Conservation (phyloP, 805 yeast genomes). For the Phaffomyces opuntiae region DNA sequence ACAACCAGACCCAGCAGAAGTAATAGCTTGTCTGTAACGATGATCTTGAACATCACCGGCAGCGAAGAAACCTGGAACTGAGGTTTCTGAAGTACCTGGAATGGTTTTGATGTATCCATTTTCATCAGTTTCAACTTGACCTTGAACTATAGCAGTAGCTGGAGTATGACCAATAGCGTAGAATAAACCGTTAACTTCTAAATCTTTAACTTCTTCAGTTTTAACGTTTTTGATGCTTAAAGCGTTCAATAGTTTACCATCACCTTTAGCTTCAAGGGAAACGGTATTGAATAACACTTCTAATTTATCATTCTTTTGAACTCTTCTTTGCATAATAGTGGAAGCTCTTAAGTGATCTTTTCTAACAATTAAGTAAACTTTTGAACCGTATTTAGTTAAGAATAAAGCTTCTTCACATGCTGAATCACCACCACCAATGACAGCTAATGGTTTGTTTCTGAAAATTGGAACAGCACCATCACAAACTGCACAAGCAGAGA, state of each 20-base stretch:
- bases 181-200: constrained; percentile 85
- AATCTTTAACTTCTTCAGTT: constrained; percentile 60
- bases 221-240: constrained; percentile 64
- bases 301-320: constrained; percentile 72
- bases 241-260: constrained; percentile 71
- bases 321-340: constrained; percentile 94
- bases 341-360: constrained; percentile 94
- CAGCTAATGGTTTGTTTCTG: constrained; percentile 96
- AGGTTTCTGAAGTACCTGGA: constrained; percentile 85
- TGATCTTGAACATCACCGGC: constrained; percentile 99
- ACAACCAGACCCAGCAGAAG: constrained; percentile 99
- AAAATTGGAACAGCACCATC: constrained; percentile 99
- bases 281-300: constrained; percentile 86
- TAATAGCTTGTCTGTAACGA: constrained; percentile 95
- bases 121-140: constrained; percentile 74
- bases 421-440: constrained; percentile 98
- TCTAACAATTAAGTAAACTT: constrained; percentile 89
- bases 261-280: constrained; percentile 85
- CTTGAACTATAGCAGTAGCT: constrained; percentile 76
- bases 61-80: constrained; percentile 88
- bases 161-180: constrained; percentile 98
- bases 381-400: constrained; percentile 95
- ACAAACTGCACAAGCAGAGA: constrained; percentile 99
- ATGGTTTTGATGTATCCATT: constrained; percentile 82
- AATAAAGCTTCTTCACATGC: constrained; percentile 99